Evolutionary conservation across 495 filamentous ascomycete species (phyloP), one percentile per base, ranked within the genome.

Genomic region (Penicillium roqueforti): DNA sequence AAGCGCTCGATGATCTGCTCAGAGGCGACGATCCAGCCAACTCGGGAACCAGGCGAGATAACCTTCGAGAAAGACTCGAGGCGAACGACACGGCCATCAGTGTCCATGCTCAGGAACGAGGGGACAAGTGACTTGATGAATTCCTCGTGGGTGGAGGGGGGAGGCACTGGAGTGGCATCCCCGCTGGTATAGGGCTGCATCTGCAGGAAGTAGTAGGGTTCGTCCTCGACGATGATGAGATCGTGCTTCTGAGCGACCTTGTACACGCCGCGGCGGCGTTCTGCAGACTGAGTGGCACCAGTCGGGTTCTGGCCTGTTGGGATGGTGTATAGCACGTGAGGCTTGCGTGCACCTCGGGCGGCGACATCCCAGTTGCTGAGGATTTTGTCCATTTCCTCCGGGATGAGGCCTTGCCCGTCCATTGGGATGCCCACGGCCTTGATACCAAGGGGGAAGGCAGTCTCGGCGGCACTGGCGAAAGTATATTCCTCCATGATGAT

Each of bases 181-280:
- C 75, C 66, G 22, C 82, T 81, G 13, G 77, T 76, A 70, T 92
- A 93, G 1, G 89, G 84, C 65, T 89, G 83, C 91, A 98, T 96
- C 74, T 98, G 93, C 46, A 98, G 78, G 76, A 92, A 98, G 72
- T 97, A 97, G 71, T 96, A 96, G n/a, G 92, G 92, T 66, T 97
- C 92, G 67, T 97, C 92, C 71, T 97, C 92, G 56, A 97, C 63
- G 67, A 97, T 92, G 69, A 82, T 86, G 41, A 96, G 51, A 63
- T 96, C 89, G 66, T 95, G 88, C 70, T 88, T 87, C 66, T 85
- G 83, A 25, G 83, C 84, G 13, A 96, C 79, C 11, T 70, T 76
- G 73, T 96, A 96, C 29, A 96, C 77, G 25, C 79, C 86, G 43
- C 75, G 68, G 20, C 91, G 74, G 38, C 92, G 81, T 63, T 78